Evolutionary conservation across 352 stramenopile genomes (phyloP), one percentile per base, ranked within the genome.

Genomic region (Plasmopara halstedii): DNA sequence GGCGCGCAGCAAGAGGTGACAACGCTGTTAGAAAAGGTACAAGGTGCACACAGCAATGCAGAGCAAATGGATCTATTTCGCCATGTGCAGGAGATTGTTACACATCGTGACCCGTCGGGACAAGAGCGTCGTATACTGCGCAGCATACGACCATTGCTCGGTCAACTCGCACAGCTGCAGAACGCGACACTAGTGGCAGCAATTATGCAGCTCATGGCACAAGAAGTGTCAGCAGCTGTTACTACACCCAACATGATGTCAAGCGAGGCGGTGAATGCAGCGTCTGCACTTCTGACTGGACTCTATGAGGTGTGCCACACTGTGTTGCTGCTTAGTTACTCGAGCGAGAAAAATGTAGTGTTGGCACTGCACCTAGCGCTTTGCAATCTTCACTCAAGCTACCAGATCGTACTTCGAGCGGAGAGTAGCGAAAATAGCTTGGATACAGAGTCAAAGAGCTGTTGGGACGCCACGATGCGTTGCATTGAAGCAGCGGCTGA

Each of bases 341-440:
- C 74, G 21, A 88, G 46, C 25, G 79, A 87, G 55, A 84, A 85
- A 64, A 87, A 86, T 58, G 71, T 75, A 39, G 36, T 70, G 25
- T 41, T 64, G 29, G 67, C 74, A 36, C 61, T 90, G 26, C 72
- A 84, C 29, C 27, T 77, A 39, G 64, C 61, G 23, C 70, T 72
- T 17, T 17, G 32, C 6, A 53, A 29, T 5, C 49, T 83, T 8
- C 59, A 70, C 13, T 41, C 68, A 29, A 72, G 62, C 21, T 83
- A 85, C 47, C 50, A 73, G 42, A 32, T 62, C 9, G 64, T 68
- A 9, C 13, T 65, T 2, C 20, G 29, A 2, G 62, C 54, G 14
- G 38, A 70, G 8, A 42, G 33, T 3, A 42, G 36, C 0, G 49
- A 57, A 29, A 47, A 48, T 15, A 8, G 35, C 14, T 35, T 47